phyloP scores from a whole-genome alignment of 1,139 yeast species.

The Yamadazyma atlantica region DNA sequence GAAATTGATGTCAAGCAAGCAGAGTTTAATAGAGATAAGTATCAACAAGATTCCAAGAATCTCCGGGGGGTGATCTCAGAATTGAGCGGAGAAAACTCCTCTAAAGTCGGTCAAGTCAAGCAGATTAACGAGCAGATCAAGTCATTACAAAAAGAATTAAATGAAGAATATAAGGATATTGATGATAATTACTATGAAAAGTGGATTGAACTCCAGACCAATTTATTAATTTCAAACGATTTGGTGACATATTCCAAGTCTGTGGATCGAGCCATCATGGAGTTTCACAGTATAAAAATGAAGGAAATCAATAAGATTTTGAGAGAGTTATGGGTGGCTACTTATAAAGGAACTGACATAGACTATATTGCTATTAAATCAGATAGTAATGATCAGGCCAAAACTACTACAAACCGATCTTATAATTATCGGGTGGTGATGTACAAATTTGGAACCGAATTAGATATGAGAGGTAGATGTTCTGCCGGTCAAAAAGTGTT shows the following conservation, averaged over 20 bases:
- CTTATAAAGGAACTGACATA: constrained; percentile 94
- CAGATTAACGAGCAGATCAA: constrained; percentile 77
- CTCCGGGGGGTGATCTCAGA: constrained; percentile 57
- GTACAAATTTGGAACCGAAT: constrained; percentile 87
- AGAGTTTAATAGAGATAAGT: constrained; percentile 58
- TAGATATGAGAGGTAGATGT: constrained; percentile 98
- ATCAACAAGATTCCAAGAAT: constrained; percentile 55
- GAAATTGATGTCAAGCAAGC: constrained; percentile 58
- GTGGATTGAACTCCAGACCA: constrained; percentile 76
- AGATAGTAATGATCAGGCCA: constrained; percentile 61
- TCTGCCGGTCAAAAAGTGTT: constrained; percentile 97
- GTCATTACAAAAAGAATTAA: constrained; percentile 56
- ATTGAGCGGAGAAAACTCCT: constrained; percentile 69
- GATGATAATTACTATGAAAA: constrained; percentile 65
- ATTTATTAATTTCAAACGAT: constrained; percentile 79
- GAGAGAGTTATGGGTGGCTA: constrained; percentile 89
- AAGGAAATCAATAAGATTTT: constrained; percentile 84
- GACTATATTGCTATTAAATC: constrained; percentile 86
- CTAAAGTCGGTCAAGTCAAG: constrained; percentile 79
- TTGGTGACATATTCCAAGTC: constrained; percentile 81
- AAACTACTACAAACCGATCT: constrained; percentile 55
- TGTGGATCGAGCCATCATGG: constrained; percentile 90
- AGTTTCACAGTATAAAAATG: constrained; percentile 89
- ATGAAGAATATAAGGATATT: constrained; percentile 69
- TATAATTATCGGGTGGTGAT: constrained; percentile 94